Base-by-base conservation (phyloP, 2,329 filamentous ascomycete species). In the Blumeria hordei region DNA sequence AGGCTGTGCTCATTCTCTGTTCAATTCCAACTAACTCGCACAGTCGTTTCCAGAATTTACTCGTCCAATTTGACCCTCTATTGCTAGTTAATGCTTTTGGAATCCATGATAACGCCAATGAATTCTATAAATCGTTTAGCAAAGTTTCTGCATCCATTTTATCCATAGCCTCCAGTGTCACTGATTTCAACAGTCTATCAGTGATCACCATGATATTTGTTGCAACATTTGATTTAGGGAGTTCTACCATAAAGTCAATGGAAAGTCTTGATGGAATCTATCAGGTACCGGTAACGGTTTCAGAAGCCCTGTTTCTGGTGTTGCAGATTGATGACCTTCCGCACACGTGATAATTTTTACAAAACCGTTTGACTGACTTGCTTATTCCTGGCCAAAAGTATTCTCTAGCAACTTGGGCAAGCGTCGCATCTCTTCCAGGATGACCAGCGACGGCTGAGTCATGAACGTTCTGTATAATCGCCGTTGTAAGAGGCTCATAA, bases 201-300 rank as follows among this genome's bases (percentile, higher is more conserved):
- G 16, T 53, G 11, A 53, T 53, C 4, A 53, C 50, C 50, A 53
- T 53, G 28, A 53, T 53, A 12, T 53, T 53, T 39, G 16, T 53
- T 39, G 50, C 34, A 14, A 1, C 50, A 45, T 21, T 45, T 14
- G 50, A 53, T 53, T 39, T 36, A 11, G 50, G 50, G 28, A 53
- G 34, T 8, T 53, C 35, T 4, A 53, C 50, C 50, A 28, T 53
- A 36, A 53, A 53, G 21, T 53, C 35, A 21, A 53, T 53, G 6
- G 16, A 53, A 14, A 53, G 34, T 53, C 50, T 39, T 39, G 50
- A 39, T 53, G 18, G 16, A 39, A 53, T 28, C 34, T 28, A 21
- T 53, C 50, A 21, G 50, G 50, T n/a, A 39, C 32, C 21, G 50
- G 50, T 11, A 53, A 16, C 6, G 35, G 50, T 21, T 39, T 35